Evolutionary conservation across 2,329 filamentous ascomycete genomes (phyloP), one percentile per base, ranked within the genome.

Genomic region (Colletotrichum lindemuthianum): DNA sequence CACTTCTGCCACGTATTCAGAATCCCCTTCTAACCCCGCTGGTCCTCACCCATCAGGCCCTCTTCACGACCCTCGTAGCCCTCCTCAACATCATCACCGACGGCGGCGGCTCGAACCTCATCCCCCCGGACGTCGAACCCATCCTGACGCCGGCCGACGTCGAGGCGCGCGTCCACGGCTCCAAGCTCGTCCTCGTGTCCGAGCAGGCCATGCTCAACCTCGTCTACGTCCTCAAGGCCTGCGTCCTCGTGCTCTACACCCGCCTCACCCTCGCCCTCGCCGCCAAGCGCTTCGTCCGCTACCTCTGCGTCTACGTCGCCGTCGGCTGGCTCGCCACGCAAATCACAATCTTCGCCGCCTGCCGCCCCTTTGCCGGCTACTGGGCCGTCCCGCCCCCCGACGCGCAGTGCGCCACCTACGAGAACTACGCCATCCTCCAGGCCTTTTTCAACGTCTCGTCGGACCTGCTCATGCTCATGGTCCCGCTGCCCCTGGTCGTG

Each of bases 381-480:
- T 85, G 82, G 82, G 78, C 76, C 9, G 73, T 84, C 45, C 82
- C 82, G 6, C 75, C 80, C 2, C 74, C 79, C 4, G 71, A 80
- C 57, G 56, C 74, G 7, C 81, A 84, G 71, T 85, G 82, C 69
- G 78, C 79, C 2, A 82, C 81, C 1, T 77, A 81, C 16, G 69
- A 79, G 65, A 72, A 77, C 66, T 84, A 82, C 68, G 78, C 78
- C 36, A 80, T 84, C 41, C 75, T 82, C 7, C 79, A 84, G 69
- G 81, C 76, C 5, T 71, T 70, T 37, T 82, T 85, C 72, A 84
- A 84, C 69, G 76, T 85, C 65, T 76, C 76, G 34, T 81, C 78
- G 48, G 83, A 85, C 66, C 12, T 82, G 4, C 69, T 78, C 61
- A 83, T 86, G 74, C 77, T 85, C 8, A 68, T 75, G 7, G 76